Percentiles rank a stretch among this genome's conserved stretches.
Conservation (phyloP, 306 rosid genomes). For the Pyrus pyrifolia region DNA sequence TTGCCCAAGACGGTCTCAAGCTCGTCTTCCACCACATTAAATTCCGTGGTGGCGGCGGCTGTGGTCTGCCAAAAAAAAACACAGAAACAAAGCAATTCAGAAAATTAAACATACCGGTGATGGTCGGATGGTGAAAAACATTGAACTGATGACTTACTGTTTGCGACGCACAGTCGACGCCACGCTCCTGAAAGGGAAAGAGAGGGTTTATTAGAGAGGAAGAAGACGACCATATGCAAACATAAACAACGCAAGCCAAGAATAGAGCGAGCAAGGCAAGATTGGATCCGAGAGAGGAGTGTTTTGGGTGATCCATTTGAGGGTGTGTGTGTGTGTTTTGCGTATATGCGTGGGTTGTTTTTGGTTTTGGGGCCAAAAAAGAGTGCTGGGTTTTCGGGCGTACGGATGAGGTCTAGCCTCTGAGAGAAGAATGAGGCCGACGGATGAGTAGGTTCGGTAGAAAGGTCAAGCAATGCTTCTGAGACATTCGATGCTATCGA, state of each 20-base stretch:
- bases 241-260: slow-evolving; percentile 21
- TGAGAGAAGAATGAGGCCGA: not conserved
- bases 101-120: not conserved
- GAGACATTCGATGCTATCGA: not conserved
- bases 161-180: not conserved
- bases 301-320: slow-evolving; percentile 25
- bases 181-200: not conserved
- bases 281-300: slow-evolving; percentile 6
- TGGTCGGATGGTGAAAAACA: not conserved
- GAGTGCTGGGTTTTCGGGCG: not conserved
- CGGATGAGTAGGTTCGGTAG: not conserved
- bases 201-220: slow-evolving; percentile 25
- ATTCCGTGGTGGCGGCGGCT: not conserved
- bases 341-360: not conserved
- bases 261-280: slow-evolving; percentile 23
- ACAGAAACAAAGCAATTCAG: not conserved
- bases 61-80: not conserved
- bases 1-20: slow-evolving; percentile 38
- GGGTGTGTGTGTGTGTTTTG: not conserved
- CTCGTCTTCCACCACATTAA: slow-evolving; percentile 15
- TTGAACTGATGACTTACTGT: slow-evolving; percentile 15
- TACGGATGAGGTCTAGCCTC: not conserved
- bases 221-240: slow-evolving; percentile 34
- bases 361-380: not conserved
- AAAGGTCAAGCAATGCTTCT: not conserved